A percentile compares a stretch with the other conserved stretches of the same genome.
Evolutionary conservation across 139 green algal species (phyloP).

Genomic region (Chlamydomonas eustigma): DNA sequence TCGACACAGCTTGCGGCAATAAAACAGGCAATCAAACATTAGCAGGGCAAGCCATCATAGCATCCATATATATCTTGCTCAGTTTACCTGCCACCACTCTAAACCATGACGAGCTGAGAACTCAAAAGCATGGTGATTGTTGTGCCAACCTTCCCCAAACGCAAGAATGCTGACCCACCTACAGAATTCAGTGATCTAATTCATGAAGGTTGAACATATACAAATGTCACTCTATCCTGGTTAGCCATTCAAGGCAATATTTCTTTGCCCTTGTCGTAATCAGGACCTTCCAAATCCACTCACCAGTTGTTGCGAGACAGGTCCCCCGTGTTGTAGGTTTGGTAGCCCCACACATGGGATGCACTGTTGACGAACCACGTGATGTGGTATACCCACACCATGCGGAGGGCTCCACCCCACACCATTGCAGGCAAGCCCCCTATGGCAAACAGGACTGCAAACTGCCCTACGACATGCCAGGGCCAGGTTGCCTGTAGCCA

Average conservation of each 20-base stretch:
- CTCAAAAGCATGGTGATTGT: conserved; percentile 94
- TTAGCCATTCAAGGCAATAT: too few relatives aligned
- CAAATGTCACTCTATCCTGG: too few relatives aligned
- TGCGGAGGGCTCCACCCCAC: conserved; percentile 89
- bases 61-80: background rate
- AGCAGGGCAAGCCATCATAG: too few relatives aligned
- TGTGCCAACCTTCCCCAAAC: conserved; percentile 94
- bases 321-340: conserved; percentile 87
- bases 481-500: conserved; percentile 71
- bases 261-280: too few relatives aligned
- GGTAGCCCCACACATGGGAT: conserved; percentile 90
- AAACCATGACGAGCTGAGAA: conserved; percentile 82
- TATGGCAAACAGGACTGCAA: conserved; percentile 73
- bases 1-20: too few relatives aligned
- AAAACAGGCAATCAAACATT: too few relatives aligned
- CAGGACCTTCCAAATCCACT: too few relatives aligned
- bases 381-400: conserved; percentile 96
- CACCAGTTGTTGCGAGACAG: conserved; percentile 88
- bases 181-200: too few relatives aligned
- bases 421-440: conserved; percentile 87
- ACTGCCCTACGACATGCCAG: conserved; percentile 79
- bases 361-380: conserved; percentile 99
- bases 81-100: conserved; percentile 67
- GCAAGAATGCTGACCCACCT: conserved; percentile 77
- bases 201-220: too few relatives aligned